phyloP scores from a whole-genome alignment of 805 yeast species.

The Torulaspora maleeae region DNA sequence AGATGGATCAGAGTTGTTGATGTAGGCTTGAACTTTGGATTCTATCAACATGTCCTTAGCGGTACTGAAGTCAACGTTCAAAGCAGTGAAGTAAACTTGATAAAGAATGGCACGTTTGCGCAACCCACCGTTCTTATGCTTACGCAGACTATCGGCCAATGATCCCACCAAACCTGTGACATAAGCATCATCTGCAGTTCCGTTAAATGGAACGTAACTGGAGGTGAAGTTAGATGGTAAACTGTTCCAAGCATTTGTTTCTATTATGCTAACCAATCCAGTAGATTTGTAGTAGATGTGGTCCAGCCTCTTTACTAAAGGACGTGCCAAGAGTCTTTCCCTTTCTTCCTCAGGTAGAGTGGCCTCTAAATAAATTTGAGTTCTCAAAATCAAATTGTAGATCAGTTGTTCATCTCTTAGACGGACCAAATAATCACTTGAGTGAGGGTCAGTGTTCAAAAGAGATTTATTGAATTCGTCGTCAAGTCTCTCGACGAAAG shows the following conservation, averaged over 20 bases:
- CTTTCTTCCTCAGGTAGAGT: conserved; percentile 45
- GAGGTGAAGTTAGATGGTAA: conserved; percentile 32
- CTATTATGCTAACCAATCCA: conserved; percentile 63
- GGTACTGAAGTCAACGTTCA: conserved; percentile 72
- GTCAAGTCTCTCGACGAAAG: conserved; percentile 87
- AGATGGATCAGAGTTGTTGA: conserved; percentile 77
- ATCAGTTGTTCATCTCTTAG: conserved; percentile 79
- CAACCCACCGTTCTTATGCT: conserved; percentile 62
- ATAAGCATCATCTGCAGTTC: conserved; percentile 36
- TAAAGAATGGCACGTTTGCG: conserved; percentile 79
- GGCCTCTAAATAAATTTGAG: conserved; percentile 79
- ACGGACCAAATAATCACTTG: conserved; percentile 87
- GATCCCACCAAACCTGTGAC: conserved; percentile 57
- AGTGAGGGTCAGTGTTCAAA: conserved; percentile 88
- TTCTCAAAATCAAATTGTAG: conserved; percentile 72
- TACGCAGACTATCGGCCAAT: conserved; percentile 59
- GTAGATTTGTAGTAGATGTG: conserved; percentile 90
- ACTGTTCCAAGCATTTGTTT: conserved; percentile 67
- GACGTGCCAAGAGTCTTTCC: conserved; percentile 63
- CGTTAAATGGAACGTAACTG: conserved; percentile 28
- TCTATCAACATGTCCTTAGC: conserved; percentile 85
- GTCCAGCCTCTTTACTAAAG: conserved; percentile 78
- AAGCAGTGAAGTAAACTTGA: conserved; percentile 86
- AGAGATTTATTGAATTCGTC: conserved; percentile 89
- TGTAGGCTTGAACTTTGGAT: conserved; percentile 79